phyloP scores from a whole-genome alignment of 495 filamentous ascomycete genomes.

The Lasiosphaeria hispida region DNA sequence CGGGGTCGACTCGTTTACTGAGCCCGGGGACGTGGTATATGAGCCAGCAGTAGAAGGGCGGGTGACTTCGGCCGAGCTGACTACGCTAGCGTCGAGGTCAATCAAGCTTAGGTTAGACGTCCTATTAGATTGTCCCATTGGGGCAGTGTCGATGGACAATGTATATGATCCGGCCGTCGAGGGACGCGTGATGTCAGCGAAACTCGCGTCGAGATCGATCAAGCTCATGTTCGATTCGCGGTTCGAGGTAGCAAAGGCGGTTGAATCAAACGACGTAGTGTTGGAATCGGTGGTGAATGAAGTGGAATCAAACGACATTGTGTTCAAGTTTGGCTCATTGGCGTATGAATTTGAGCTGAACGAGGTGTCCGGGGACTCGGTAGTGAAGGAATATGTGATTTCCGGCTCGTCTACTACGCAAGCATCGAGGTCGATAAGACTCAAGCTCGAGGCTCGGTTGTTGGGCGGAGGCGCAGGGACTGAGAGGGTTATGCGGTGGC shows the following conservation, averaged over 20 bases:
- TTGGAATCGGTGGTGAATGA: no score
- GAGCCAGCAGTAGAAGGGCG: not conserved
- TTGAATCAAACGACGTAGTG: no score
- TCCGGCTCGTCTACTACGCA: not conserved
- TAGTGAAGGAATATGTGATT: no score
- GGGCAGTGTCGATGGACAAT: not conserved
- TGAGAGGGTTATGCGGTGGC: not conserved
- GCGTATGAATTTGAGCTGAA: no score
- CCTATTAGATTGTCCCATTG: not conserved
- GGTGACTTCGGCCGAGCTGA: not conserved
- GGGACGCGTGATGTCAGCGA: slow-evolving; percentile 5
- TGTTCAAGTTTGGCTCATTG: no score
- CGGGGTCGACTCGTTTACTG: slow-evolving; percentile 5
- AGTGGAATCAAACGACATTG: no score
- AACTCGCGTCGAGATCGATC: slow-evolving; percentile 15
- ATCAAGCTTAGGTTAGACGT: slow-evolving; percentile 1
- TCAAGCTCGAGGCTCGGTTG: slow-evolving; percentile 4
- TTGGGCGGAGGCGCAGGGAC: not conserved
- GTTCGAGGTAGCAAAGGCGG: not conserved
- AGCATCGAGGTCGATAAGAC: slow-evolving; percentile 8
- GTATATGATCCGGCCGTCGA: slow-evolving; percentile 8
- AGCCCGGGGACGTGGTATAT: slow-evolving; percentile 10
- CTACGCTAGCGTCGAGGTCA: slow-evolving; percentile 4
- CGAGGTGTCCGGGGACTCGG: no score
- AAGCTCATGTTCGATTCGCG: slow-evolving; percentile 9